phyloP scores from a whole-genome alignment of 169 alveolate species.

The Eimeria brunetti region DNA sequence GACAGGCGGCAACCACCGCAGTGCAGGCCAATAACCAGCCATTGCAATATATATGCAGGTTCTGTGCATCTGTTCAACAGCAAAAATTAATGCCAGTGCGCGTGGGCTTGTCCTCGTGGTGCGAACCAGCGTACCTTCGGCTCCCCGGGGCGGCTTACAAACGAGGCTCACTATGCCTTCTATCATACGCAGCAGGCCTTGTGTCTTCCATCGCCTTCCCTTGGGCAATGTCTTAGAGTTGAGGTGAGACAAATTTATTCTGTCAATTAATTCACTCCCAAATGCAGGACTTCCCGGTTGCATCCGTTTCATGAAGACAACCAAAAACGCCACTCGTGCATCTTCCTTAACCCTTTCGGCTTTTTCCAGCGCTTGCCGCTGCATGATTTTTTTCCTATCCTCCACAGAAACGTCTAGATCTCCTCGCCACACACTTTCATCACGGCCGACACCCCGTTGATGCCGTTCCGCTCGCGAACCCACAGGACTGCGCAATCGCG shows the following conservation, averaged over 20 bases:
- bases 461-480: conserved; percentile 18
- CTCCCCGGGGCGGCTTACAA: conserved; percentile 30
- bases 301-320: conserved; percentile 4
- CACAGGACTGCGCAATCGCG: conserved; percentile 14
- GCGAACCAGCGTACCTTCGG: conserved; percentile 5
- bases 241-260: conserved; percentile 26
- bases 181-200: conserved; percentile 36
- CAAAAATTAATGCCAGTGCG: background rate
- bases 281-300: conserved; percentile 17
- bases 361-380: conserved; percentile 20
- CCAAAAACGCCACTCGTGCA: conserved; percentile 43
- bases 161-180: conserved; percentile 13
- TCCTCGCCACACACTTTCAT: background rate
- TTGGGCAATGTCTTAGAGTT: conserved; percentile 25
- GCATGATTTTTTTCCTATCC: conserved; percentile 11
- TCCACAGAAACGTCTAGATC: background rate
- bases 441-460: conserved; percentile 12
- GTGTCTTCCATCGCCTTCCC: conserved; percentile 49
- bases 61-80: background rate
- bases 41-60: background rate
- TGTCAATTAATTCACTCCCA: conserved; percentile 24
- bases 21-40: background rate
- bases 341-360: conserved; percentile 43
- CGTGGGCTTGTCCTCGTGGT: background rate
- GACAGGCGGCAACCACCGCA: background rate